Conservation (phyloP, 2,329 filamentous ascomycete species). For the Neofusicoccum parvum region DNA sequence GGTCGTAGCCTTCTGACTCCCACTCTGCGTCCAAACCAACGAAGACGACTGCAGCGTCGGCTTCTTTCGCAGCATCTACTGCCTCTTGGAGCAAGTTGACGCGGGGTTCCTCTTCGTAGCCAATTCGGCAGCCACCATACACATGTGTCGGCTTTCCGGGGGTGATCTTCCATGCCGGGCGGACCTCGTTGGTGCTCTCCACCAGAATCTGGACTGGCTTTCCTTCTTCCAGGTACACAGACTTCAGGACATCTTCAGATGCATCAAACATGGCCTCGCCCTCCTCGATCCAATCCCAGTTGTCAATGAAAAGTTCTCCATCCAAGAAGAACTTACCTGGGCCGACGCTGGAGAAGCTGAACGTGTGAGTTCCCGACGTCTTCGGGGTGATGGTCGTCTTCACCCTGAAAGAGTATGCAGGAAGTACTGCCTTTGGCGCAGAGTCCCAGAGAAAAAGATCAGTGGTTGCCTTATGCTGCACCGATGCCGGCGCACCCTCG, state of each 20-base stretch:
- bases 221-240: slow-evolving; percentile 61
- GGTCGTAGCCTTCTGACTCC: slow-evolving; percentile 72
- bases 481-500: slow-evolving; percentile 57
- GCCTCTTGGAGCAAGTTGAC: slow-evolving; percentile 61
- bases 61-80: slow-evolving; percentile 66
- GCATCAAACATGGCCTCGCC: slow-evolving; percentile 73
- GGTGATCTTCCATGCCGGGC: slow-evolving; percentile 62
- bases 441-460: slow-evolving; percentile 74
- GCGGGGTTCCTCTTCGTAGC: slow-evolving; percentile 68
- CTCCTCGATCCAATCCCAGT: slow-evolving; percentile 71
- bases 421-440: slow-evolving; percentile 62
- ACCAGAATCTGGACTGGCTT: slow-evolving; percentile 63
- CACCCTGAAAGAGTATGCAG: slow-evolving; percentile 65
- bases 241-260: slow-evolving; percentile 65
- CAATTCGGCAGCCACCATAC: slow-evolving; percentile 71
- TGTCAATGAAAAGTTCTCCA: slow-evolving; percentile 61
- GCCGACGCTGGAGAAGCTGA: slow-evolving; percentile 69
- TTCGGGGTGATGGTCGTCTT: slow-evolving; percentile 63
- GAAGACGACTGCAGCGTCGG: slow-evolving; percentile 77
- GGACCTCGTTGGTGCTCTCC: slow-evolving; percentile 68
- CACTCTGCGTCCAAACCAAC: slow-evolving; percentile 77
- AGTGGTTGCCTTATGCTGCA: slow-evolving; percentile 63
- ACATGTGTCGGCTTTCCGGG: slow-evolving; percentile 61
- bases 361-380: slow-evolving; percentile 63
- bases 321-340: slow-evolving; percentile 64